Evolutionary conservation across 2,329 filamentous ascomycete species (phyloP).

Genomic region (Truncatella angustata): DNA sequence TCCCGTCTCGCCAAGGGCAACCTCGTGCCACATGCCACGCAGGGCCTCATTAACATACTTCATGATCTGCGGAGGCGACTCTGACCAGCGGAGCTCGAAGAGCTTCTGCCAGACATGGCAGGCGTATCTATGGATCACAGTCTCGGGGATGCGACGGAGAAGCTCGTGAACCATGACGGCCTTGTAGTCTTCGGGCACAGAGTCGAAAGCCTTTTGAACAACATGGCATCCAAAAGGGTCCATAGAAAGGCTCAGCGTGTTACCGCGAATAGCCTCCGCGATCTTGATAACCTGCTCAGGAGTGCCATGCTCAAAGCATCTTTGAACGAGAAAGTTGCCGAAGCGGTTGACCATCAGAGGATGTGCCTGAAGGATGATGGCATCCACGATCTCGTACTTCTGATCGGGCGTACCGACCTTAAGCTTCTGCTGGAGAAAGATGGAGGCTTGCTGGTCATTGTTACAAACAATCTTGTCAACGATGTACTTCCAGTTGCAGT

Average conservation of each 20-base stretch:
- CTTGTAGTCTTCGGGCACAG: slow-evolving; percentile 96
- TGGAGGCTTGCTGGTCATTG: slow-evolving; percentile 98
- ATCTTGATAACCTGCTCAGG: slow-evolving; percentile 93
- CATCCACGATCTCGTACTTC: slow-evolving; percentile 95
- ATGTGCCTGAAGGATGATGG: slow-evolving; percentile 93
- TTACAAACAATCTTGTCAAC: slow-evolving; percentile 99
- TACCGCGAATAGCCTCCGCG: slow-evolving; percentile 88
- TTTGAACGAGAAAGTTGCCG: slow-evolving; percentile 96
- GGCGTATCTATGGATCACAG: slow-evolving; percentile 96
- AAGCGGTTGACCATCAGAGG: slow-evolving; percentile 98
- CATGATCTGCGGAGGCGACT: slow-evolving; percentile 97
- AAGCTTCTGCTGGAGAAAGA: slow-evolving; percentile 98
- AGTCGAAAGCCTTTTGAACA: slow-evolving; percentile 97
- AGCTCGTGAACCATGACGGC: slow-evolving; percentile 98
- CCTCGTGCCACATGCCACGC: slow-evolving; percentile 97
- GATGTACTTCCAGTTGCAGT: slow-evolving; percentile 99
- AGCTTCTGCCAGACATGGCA: slow-evolving; percentile 99
- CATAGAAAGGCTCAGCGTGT: slow-evolving; percentile 93
- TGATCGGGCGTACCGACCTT: slow-evolving; percentile 94
- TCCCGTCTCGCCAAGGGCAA: slow-evolving; percentile 93
- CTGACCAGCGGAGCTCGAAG: slow-evolving; percentile 94
- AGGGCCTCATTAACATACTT: slow-evolving; percentile 95
- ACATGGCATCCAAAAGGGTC: slow-evolving; percentile 98
- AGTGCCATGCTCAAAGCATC: slow-evolving; percentile 97
- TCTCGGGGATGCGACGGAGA: slow-evolving; percentile 91